phyloP scores from a whole-genome alignment of 805 yeast species.

The Pichia sporocuriosa region DNA sequence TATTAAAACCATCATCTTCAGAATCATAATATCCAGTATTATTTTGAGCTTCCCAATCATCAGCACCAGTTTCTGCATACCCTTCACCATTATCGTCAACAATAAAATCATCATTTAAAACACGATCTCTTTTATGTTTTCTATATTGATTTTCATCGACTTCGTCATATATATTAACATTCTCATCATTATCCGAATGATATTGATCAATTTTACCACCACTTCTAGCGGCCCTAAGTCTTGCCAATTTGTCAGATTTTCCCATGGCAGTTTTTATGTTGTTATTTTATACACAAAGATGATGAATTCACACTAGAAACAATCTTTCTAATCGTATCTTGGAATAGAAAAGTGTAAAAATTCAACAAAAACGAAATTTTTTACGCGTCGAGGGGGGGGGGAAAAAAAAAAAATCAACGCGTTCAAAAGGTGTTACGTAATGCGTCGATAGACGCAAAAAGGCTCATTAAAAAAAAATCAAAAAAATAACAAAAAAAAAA shows the following conservation, averaged over 20 bases:
- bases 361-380: too few relatives aligned
- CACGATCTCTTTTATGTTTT: conserved; percentile 67
- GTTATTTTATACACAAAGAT: too few relatives aligned
- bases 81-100: conserved; percentile 94
- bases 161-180: conserved; percentile 71
- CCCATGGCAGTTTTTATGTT: conserved; percentile 14
- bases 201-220: conserved; percentile 43
- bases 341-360: too few relatives aligned
- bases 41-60: conserved; percentile 69
- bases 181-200: conserved; percentile 39
- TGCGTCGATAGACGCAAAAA: too few relatives aligned
- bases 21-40: conserved; percentile 40
- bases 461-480: too few relatives aligned
- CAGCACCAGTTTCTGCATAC: conserved; percentile 87
- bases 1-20: conserved; percentile 37
- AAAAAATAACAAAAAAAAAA: too few relatives aligned
- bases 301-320: too few relatives aligned
- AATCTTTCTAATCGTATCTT: too few relatives aligned
- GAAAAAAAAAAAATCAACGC: too few relatives aligned
- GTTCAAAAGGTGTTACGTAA: too few relatives aligned
- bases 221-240: conserved; percentile 57
- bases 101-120: conserved; percentile 86
- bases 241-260: conserved; percentile 42
- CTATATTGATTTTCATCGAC: conserved; percentile 77
- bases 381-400: too few relatives aligned